phyloP scores from a whole-genome alignment of 164 flowering plant genomes.

The Aristolochia contorta region DNA sequence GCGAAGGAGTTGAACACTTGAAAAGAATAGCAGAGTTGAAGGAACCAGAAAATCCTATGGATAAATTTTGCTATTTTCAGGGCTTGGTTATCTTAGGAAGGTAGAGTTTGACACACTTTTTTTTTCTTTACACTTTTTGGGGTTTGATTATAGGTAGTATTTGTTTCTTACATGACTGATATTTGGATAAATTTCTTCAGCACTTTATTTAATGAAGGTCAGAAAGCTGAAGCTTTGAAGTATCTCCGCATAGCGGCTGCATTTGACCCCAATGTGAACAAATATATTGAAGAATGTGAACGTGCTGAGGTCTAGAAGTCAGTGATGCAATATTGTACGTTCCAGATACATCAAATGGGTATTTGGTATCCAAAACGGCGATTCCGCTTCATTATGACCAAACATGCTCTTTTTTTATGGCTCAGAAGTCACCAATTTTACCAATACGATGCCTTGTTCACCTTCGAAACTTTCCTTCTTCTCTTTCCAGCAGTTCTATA shows the following conservation, averaged over 20 bases:
- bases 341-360: no score
- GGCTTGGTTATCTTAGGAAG: constrained; percentile 62
- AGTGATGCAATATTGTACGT: no score
- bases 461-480: no score
- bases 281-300: constrained; percentile 36
- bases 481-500: no score
- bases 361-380: no score
- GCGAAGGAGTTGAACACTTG: constrained; percentile 56
- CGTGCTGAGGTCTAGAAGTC: constrained; percentile 16
- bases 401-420: no score
- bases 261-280: constrained; percentile 33
- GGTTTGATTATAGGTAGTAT: neutral
- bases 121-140: neutral
- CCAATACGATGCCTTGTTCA: no score
- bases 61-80: constrained; percentile 66
- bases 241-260: constrained; percentile 45
- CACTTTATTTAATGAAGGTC: constrained; percentile 35
- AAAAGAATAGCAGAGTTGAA: constrained; percentile 50
- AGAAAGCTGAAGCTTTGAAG: constrained; percentile 49
- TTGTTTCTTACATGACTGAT: neutral
- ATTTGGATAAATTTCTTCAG: constrained; percentile 22
- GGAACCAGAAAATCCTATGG: constrained; percentile 70
- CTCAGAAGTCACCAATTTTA: no score
- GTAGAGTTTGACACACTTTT: constrained; percentile 18
- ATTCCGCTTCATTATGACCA: no score